phyloP scores from a whole-genome alignment of 768 basidiomycete species.

The Pulveroboletus ravenelii region DNA sequence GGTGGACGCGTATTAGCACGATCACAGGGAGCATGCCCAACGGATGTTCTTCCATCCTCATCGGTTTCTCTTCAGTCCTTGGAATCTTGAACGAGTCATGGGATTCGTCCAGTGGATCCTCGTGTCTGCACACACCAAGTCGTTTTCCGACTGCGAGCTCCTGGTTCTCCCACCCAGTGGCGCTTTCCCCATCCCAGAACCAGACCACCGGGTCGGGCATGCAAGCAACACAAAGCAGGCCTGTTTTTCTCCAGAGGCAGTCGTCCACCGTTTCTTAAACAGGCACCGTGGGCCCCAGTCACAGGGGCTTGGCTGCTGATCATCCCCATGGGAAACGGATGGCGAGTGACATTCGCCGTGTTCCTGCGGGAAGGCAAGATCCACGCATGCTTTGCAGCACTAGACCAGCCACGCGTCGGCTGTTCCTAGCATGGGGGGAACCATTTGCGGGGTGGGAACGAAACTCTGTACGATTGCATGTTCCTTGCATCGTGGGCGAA shows the following conservation, averaged over 20 bases:
- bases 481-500: conserved; percentile 3
- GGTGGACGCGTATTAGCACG: neutral
- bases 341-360: conserved; percentile 11
- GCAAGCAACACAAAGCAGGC: conserved; percentile 36
- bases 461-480: conserved; percentile 4
- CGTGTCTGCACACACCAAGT: neutral
- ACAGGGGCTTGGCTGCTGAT: conserved; percentile 3
- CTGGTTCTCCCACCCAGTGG: neutral
- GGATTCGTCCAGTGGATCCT: neutral
- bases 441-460: conserved; percentile 24
- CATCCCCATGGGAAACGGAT: conserved; percentile 22
- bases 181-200: conserved; percentile 5
- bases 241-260: conserved; percentile 1
- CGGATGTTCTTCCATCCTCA: neutral
- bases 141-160: neutral
- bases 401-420: neutral
- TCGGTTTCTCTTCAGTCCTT: neutral
- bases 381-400: conserved; percentile 31
- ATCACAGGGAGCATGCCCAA: neutral
- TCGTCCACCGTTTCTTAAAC: neutral
- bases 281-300: neutral
- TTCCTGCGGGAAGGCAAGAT: conserved; percentile 23
- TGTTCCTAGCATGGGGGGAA: conserved; percentile 14
- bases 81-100: neutral
- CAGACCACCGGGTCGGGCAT: conserved; percentile 21